Percentiles rank a stretch among this genome's conserved stretches.
Evolutionary conservation across 2,329 filamentous ascomycete genomes (phyloP).

Genomic region (Aureobasidium sp.): DNA sequence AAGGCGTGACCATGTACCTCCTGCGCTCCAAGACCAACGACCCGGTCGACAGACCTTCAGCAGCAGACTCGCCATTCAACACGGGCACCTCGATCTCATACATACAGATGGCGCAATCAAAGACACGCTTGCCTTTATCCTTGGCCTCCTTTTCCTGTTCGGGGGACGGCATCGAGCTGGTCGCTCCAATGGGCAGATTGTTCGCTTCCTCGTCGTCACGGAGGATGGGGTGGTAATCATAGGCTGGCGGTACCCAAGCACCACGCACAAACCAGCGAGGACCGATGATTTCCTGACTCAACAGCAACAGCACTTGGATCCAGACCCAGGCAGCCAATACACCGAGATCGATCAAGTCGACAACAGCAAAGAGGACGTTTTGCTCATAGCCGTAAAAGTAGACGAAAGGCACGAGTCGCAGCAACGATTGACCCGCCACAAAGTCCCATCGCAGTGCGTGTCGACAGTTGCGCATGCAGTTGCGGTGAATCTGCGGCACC

Average conservation of each 20-base stretch:
- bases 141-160: constrained; percentile 30
- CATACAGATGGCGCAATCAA: constrained; percentile 93
- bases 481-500: constrained; percentile 85
- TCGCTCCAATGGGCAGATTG: constrained; percentile 61
- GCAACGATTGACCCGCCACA: constrained; percentile 69
- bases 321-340: constrained; percentile 70
- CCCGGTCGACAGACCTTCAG: constrained; percentile 17
- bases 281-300: constrained; percentile 73
- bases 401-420: constrained; percentile 69
- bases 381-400: constrained; percentile 74
- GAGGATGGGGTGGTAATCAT: constrained; percentile 90
- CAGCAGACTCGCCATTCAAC: constrained; percentile 40
- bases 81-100: constrained; percentile 86
- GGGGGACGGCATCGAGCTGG: neutral
- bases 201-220: constrained; percentile 75
- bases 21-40: constrained; percentile 65
- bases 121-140: constrained; percentile 50
- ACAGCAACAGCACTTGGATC: constrained; percentile 73
- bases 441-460: constrained; percentile 89
- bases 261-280: constrained; percentile 76
- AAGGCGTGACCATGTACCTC: constrained; percentile 95
- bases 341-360: constrained; percentile 56
- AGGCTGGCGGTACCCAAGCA: constrained; percentile 57
- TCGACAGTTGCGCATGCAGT: constrained; percentile 81
- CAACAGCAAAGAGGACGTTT: constrained; percentile 72